Evolutionary conservation across 2,329 filamentous ascomycete genomes (phyloP).

Genomic region (Penicillium polonicum): DNA sequence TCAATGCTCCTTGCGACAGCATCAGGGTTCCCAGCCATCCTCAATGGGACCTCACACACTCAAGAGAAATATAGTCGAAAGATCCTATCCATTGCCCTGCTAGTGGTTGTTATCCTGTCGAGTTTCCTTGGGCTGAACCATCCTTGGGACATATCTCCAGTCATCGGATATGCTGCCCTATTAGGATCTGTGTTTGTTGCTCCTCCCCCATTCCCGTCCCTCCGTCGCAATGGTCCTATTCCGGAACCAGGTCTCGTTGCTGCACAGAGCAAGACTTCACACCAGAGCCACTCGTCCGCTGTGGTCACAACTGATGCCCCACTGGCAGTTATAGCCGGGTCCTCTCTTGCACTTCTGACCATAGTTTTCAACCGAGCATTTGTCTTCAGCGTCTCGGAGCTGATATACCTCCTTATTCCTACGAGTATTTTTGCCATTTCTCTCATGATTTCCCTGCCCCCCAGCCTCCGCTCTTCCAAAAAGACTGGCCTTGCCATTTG

Average conservation of each 20-base stretch:
- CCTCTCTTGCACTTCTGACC: conserved; percentile 25
- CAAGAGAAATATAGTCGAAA: conserved; percentile 30
- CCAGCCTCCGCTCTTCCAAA: conserved; percentile 27
- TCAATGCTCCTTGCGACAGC: conserved; percentile 49
- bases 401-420: conserved; percentile 25
- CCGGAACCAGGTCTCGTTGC: conserved; percentile 27
- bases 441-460: conserved; percentile 27
- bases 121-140: conserved; percentile 33
- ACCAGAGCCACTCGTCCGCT: conserved; percentile 9
- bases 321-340: conserved; percentile 30
- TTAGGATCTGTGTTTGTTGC: conserved; percentile 47
- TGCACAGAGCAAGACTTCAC: conserved; percentile 13
- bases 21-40: conserved; percentile 43
- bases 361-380: conserved; percentile 24
- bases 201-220: conserved; percentile 47
- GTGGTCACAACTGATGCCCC: conserved; percentile 27
- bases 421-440: conserved; percentile 29
- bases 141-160: conserved; percentile 37
- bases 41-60: conserved; percentile 12
- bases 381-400: conserved; percentile 23
- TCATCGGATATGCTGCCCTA: conserved; percentile 51
- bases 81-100: conserved; percentile 26
- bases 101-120: conserved; percentile 25
- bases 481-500: conserved; percentile 35
- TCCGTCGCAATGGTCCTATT: conserved; percentile 20